These are phyloP conservation scores for Coniochaeta hoffmannii DNA, from an alignment of 2,329 filamentous ascomycete genomes.

Conservation along the genomic window DNA sequence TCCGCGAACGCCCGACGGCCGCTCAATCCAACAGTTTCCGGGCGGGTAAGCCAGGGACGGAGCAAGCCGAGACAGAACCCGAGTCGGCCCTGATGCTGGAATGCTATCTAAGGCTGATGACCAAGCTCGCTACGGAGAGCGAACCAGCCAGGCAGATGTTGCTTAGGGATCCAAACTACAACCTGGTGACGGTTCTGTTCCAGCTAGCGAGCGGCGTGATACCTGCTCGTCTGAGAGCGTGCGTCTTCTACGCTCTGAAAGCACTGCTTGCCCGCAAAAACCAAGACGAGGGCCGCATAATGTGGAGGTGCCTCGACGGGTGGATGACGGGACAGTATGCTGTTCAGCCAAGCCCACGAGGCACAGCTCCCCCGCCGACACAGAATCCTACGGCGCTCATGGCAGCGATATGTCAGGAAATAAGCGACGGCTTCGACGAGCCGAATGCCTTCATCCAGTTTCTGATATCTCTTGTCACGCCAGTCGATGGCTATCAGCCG, in stretches of 20 bases:
- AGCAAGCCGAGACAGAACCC: constrained; percentile 72
- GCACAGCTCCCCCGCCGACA: constrained; percentile 7
- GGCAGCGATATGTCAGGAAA: constrained; percentile 63
- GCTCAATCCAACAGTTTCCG: constrained; percentile 48
- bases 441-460: constrained; percentile 77
- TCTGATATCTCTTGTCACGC: constrained; percentile 63
- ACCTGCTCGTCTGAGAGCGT: constrained; percentile 70
- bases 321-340: constrained; percentile 62
- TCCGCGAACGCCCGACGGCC: constrained; percentile 61
- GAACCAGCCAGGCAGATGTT: constrained; percentile 66
- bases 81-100: constrained; percentile 97
- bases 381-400: constrained; percentile 30
- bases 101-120: constrained; percentile 82
- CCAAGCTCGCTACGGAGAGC: constrained; percentile 73
- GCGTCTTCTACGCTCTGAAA: constrained; percentile 71
- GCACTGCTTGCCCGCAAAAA: constrained; percentile 71
- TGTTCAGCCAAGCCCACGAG: constrained; percentile 18
- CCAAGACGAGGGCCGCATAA: constrained; percentile 54
- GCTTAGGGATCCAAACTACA: constrained; percentile 54
- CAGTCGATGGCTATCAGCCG: constrained; percentile 51
- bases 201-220: constrained; percentile 72
- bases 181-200: constrained; percentile 67
- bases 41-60: constrained; percentile 51
- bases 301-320: constrained; percentile 76
- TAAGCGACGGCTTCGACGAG: constrained; percentile 76